A percentile compares a stretch with the other conserved stretches of the same genome.
phyloP scores from a whole-genome alignment of 1,284 basidiomycete genomes.

The Wolfiporia cocos region DNA sequence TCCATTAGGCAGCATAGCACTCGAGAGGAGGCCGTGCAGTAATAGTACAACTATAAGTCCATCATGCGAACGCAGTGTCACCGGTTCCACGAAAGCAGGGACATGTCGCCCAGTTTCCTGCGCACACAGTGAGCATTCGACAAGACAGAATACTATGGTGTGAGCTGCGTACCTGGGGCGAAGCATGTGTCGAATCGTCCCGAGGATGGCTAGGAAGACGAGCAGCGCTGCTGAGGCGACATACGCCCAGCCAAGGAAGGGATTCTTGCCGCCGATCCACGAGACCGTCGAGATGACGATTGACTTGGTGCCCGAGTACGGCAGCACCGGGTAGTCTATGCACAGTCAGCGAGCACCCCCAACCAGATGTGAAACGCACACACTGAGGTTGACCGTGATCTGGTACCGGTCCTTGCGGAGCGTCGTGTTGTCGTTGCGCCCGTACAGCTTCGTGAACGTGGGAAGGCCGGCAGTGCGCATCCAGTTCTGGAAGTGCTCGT shows the following conservation, averaged over 20 bases:
- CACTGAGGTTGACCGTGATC: conserved; percentile 80
- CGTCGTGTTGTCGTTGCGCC: conserved; percentile 77
- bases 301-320: conserved; percentile 94
- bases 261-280: conserved; percentile 97
- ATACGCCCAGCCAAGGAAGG: conserved; percentile 97
- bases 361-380: conserved; percentile 23
- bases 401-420: conserved; percentile 77
- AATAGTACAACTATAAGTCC: conserved; percentile 5
- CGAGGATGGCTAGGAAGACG: conserved; percentile 80
- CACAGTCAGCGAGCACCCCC: neutral
- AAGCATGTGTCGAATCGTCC: conserved; percentile 89
- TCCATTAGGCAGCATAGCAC: conserved; percentile 4
- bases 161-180: conserved; percentile 72
- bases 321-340: conserved; percentile 88
- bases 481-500: conserved; percentile 99
- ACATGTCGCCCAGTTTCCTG: conserved; percentile 80
- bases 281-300: conserved; percentile 96
- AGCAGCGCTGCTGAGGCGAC: conserved; percentile 87
- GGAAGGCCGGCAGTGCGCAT: conserved; percentile 98
- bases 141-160: conserved; percentile 18
- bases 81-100: conserved; percentile 83
- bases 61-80: conserved; percentile 9
- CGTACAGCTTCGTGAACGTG: conserved; percentile 94
- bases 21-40: neutral
- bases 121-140: conserved; percentile 1